Percentiles rank a stretch among this genome's conserved stretches.
These are phyloP conservation scores for Elaeis guineensis DNA, from an alignment of 176 grass and related monocot species.

Conservation along the genomic window DNA sequence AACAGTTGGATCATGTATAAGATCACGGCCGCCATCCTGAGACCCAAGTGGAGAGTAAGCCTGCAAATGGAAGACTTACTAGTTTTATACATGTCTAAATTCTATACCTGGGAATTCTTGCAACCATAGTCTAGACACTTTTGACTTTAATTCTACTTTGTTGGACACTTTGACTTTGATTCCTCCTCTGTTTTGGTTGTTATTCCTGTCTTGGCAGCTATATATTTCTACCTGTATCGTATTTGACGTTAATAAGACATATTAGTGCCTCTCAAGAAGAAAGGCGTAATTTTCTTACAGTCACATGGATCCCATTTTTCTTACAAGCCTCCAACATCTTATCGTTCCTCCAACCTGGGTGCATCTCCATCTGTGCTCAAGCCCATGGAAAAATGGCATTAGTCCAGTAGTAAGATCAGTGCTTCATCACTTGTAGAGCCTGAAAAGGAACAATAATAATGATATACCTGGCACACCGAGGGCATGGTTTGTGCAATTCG, in stretches of 20 bases:
- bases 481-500: conserved; percentile 34
- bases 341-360: conserved; percentile 79
- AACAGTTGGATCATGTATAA: conserved; percentile 49
- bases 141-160: too few species aligned
- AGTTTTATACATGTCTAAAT: background rate
- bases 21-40: conserved; percentile 30
- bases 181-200: too few species aligned
- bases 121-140: too few species aligned
- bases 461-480: conserved; percentile 62
- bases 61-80: conserved; percentile 14
- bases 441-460: background rate
- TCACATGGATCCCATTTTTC: conserved; percentile 60
- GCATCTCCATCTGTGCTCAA: conserved; percentile 61
- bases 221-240: too few species aligned
- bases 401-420: too few species aligned
- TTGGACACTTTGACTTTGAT: too few species aligned
- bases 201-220: too few species aligned
- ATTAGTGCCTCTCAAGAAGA: too few species aligned
- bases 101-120: too few species aligned
- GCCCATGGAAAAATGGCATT: too few species aligned
- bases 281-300: conserved; percentile 28
- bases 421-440: too few species aligned
- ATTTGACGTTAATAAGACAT: too few species aligned
- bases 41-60: conserved; percentile 77
- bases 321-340: conserved; percentile 68